phyloP scores from a whole-genome alignment of 2,329 filamentous ascomycete genomes.

The Talaromyces sp. region DNA sequence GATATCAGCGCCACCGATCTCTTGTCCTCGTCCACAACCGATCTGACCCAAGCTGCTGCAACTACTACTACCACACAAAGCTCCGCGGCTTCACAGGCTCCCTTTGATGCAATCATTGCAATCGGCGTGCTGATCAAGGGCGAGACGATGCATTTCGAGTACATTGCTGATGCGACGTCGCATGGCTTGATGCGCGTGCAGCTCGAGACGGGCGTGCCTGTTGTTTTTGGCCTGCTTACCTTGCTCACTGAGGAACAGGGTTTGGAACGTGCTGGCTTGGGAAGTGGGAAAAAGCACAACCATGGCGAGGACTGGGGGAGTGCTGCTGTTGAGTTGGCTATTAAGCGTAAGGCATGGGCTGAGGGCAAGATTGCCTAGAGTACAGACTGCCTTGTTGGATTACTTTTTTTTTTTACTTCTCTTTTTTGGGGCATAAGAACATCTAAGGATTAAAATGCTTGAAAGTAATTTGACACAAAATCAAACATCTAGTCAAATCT shows the following conservation, averaged over 20 bases:
- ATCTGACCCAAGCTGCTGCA: constrained; percentile 52
- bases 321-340: constrained; percentile 88
- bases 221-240: constrained; percentile 89
- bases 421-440: background rate
- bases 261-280: constrained; percentile 73
- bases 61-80: constrained; percentile 35
- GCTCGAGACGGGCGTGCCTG: constrained; percentile 80
- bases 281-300: constrained; percentile 61
- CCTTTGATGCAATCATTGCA: constrained; percentile 92
- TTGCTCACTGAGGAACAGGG: constrained; percentile 86
- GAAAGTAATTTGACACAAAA: background rate
- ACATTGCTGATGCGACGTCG: constrained; percentile 86
- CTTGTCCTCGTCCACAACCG: constrained; percentile 59
- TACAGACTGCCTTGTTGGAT: background rate
- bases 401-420: background rate
- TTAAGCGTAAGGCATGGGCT: constrained; percentile 80
- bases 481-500: background rate
- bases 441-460: background rate
- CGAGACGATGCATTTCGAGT: constrained; percentile 99
- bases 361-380: constrained; percentile 54
- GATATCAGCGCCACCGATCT: constrained; percentile 51
- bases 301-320: constrained; percentile 95
- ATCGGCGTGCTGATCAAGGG: constrained; percentile 97
- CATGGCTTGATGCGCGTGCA: constrained; percentile 94
- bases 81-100: constrained; percentile 32